phyloP scores from a whole-genome alignment of 768 basidiomycete species.

The Boletus coccyginus region DNA sequence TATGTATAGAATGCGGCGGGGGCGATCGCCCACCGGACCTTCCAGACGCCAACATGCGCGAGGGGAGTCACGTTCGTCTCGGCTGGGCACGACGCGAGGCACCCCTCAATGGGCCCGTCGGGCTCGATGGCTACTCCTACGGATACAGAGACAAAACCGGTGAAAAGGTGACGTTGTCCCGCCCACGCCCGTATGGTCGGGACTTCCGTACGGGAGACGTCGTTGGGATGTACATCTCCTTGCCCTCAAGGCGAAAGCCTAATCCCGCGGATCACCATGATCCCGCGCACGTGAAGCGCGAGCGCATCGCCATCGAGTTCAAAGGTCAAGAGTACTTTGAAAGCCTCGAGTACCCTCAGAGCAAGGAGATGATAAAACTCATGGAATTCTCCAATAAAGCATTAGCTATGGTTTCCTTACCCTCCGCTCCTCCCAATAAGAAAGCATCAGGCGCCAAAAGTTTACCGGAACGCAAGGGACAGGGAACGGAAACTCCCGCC shows the following conservation, averaged over 20 bases:
- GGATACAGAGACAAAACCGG: slow-evolving; percentile 89
- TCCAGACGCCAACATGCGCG: slow-evolving; percentile 46
- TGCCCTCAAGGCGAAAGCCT: slow-evolving; percentile 66
- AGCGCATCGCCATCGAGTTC: slow-evolving; percentile 91
- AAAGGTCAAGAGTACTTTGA: slow-evolving; percentile 99
- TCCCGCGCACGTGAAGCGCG: slow-evolving; percentile 80
- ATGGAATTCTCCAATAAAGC: slow-evolving; percentile 74
- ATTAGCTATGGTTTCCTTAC: slow-evolving; percentile 51
- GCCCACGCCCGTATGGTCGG: slow-evolving; percentile 74
- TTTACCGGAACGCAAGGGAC: slow-evolving; percentile 54
- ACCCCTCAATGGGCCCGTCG: slow-evolving; percentile 89
- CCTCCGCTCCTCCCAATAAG: slow-evolving; percentile 53
- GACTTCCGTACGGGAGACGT: slow-evolving; percentile 81
- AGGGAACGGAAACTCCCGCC: slow-evolving; percentile 32
- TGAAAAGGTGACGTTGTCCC: slow-evolving; percentile 84
- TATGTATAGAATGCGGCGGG: slow-evolving; percentile 72
- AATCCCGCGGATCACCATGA: slow-evolving; percentile 66
- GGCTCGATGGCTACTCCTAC: slow-evolving; percentile 92
- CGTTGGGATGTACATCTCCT: slow-evolving; percentile 88
- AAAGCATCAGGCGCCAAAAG: slow-evolving; percentile 68
- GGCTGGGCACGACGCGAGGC: slow-evolving; percentile 94
- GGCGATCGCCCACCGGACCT: slow-evolving; percentile 47
- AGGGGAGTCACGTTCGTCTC: slow-evolving; percentile 82
- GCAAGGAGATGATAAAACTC: slow-evolving; percentile 89
- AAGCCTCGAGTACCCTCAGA: slow-evolving; percentile 80